phyloP scores from a whole-genome alignment of 441 rosid species.

The Populus hybrid region DNA sequence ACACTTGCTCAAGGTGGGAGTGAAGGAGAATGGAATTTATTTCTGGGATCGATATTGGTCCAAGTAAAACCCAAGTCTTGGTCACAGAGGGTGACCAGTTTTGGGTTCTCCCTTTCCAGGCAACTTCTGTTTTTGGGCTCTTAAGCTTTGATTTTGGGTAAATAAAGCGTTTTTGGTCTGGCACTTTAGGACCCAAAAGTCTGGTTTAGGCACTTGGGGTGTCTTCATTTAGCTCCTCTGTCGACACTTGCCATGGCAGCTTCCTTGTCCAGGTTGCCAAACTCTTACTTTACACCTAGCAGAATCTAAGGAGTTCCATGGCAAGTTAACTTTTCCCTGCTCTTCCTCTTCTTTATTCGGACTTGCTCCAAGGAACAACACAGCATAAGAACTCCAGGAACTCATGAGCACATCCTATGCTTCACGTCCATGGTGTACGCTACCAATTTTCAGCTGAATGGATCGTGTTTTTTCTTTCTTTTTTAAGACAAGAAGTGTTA shows the following conservation, averaged over 20 bases:
- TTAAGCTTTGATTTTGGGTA: neutral
- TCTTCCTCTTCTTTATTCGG: too few species aligned
- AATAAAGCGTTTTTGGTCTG: neutral
- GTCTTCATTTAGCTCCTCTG: neutral
- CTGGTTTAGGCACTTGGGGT: neutral
- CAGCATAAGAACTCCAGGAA: too few species aligned
- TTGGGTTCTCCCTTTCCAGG: neutral
- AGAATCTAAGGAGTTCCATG: slow-evolving; percentile 24
- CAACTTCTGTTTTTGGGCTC: neutral
- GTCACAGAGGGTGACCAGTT: neutral
- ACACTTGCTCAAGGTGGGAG: neutral
- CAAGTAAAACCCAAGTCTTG: slow-evolving; percentile 2
- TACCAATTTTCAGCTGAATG: too few species aligned
- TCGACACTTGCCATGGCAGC: neutral
- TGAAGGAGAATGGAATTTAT: neutral
- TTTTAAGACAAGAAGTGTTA: too few species aligned
- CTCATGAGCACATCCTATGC: too few species aligned
- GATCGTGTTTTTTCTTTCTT: too few species aligned
- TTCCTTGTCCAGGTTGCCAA: slow-evolving; percentile 21
- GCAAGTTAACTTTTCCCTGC: neutral
- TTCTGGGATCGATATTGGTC: neutral
- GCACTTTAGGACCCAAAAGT: slow-evolving; percentile 5
- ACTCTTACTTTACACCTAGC: slow-evolving; percentile 20
- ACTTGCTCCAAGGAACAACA: too few species aligned
- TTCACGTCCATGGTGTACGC: too few species aligned